phyloP scores from a whole-genome alignment of 23 red algal genomes.

The Agarophyton chilense region DNA sequence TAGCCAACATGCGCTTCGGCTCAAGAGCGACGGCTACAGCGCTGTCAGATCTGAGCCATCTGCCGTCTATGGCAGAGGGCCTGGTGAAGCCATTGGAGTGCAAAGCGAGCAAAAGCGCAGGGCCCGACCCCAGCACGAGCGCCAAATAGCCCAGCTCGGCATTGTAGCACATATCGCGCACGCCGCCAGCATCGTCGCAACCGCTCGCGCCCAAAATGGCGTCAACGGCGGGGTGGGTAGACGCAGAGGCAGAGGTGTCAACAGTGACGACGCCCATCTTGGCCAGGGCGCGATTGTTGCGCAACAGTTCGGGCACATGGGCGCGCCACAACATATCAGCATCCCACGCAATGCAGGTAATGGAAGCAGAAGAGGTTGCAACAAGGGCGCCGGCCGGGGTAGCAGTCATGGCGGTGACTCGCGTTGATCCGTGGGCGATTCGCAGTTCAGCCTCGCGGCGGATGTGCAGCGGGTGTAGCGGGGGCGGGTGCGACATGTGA shows the following conservation, averaged over 20 bases:
- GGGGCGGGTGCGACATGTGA: constrained; percentile 17
- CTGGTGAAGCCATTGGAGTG: constrained; percentile 31
- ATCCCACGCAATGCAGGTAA: constrained; percentile 80
- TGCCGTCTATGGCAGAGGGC: constrained; percentile 62
- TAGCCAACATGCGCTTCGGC: constrained; percentile 72
- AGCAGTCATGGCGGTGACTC: constrained; percentile 41
- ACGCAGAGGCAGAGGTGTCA: background rate
- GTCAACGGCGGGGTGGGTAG: constrained; percentile 6
- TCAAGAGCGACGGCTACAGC: constrained; percentile 72
- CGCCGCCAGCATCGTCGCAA: constrained; percentile 44
- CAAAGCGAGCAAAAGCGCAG: constrained; percentile 59
- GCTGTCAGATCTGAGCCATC: constrained; percentile 59
- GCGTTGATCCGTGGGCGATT: constrained; percentile 24
- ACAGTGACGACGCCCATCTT: constrained; percentile 55
- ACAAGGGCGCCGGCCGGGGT: constrained; percentile 71
- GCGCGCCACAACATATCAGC: constrained; percentile 67
- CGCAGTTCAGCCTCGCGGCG: constrained; percentile 43
- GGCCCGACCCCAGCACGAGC: constrained; percentile 58
- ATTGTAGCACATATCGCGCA: constrained; percentile 52
- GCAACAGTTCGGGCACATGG: constrained; percentile 67
- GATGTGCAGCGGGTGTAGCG: constrained; percentile 50
- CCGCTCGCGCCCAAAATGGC: background rate
- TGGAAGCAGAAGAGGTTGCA: constrained; percentile 49
- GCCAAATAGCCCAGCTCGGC: constrained; percentile 43
- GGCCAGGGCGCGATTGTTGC: constrained; percentile 38